Conservation (phyloP, 805 yeast species). For the Candida qinlingensis region DNA sequence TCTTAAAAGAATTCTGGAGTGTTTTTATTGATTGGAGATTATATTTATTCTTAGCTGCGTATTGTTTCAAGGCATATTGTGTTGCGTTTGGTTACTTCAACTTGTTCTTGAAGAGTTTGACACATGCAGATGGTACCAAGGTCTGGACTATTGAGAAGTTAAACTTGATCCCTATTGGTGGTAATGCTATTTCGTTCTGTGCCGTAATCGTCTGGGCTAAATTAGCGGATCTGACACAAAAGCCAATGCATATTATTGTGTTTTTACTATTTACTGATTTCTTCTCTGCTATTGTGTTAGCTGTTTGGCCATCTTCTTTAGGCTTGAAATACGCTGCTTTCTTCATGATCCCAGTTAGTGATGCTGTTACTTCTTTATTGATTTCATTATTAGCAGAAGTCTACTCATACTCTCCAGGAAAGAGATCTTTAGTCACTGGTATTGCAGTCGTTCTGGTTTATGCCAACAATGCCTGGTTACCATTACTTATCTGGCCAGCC, state of each 20-base stretch:
- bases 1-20: background rate
- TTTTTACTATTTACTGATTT: background rate
- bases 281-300: constrained; percentile 6
- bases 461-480: constrained; percentile 39
- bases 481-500: constrained; percentile 37
- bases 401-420: constrained; percentile 29
- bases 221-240: constrained; percentile 8
- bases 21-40: constrained; percentile 6
- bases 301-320: constrained; percentile 6
- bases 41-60: constrained; percentile 9
- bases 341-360: constrained; percentile 9
- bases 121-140: constrained; percentile 26
- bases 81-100: constrained; percentile 31
- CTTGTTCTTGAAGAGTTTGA: constrained; percentile 39
- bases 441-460: constrained; percentile 37
- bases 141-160: constrained; percentile 20
- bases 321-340: constrained; percentile 10
- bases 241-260: constrained; percentile 1
- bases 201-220: constrained; percentile 7
- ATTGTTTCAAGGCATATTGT: constrained; percentile 6
- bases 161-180: constrained; percentile 10
- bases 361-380: constrained; percentile 7
- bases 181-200: constrained; percentile 7
- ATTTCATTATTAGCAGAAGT: constrained; percentile 12
- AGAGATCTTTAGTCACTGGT: constrained; percentile 35